Conservation (phyloP, 495 filamentous ascomycete genomes). For the Hamigera avellanea region DNA sequence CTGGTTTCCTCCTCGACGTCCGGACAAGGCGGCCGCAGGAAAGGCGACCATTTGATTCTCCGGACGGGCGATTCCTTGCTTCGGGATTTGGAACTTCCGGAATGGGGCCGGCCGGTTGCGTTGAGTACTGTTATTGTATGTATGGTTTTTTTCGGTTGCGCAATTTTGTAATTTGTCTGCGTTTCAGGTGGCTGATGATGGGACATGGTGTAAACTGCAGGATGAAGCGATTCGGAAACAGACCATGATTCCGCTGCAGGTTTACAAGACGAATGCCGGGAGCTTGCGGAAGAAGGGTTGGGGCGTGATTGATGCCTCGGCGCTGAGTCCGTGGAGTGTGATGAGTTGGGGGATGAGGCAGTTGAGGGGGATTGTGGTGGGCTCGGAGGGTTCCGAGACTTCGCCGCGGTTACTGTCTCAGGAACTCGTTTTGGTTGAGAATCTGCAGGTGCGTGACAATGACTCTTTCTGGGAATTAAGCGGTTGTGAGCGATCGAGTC, state of each 20-base stretch:
- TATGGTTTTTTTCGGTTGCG: no score
- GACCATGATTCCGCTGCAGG: constrained; percentile 54
- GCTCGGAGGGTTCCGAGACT: constrained; percentile 17
- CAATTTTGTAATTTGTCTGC: no score
- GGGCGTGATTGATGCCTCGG: constrained; percentile 40
- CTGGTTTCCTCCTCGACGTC: constrained; percentile 38
- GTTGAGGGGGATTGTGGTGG: constrained; percentile 48
- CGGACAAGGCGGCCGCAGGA: constrained; percentile 11
- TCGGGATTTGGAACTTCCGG: constrained; percentile 57
- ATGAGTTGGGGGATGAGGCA: constrained; percentile 67
- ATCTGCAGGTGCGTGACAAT: constrained; percentile 34
- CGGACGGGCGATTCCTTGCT: constrained; percentile 57
- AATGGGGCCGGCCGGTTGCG: constrained; percentile 77
- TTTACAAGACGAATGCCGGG: constrained; percentile 49
- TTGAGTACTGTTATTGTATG: constrained; percentile 64
- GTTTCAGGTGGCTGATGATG: no score
- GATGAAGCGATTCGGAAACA: constrained; percentile 58
- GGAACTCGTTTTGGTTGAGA: constrained; percentile 40
- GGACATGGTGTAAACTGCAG: constrained; percentile 14
- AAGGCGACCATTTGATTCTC: constrained; percentile 45
- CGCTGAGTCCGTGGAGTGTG: constrained; percentile 45
- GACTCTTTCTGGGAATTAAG: neutral
- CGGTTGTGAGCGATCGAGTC: constrained; percentile 30
- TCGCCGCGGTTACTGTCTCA: constrained; percentile 21
- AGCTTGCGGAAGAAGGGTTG: constrained; percentile 39